Percentiles rank a stretch among this genome's conserved stretches.
phyloP scores from a whole-genome alignment of 2,329 filamentous ascomycete genomes.

The Talaromyces sp. region DNA sequence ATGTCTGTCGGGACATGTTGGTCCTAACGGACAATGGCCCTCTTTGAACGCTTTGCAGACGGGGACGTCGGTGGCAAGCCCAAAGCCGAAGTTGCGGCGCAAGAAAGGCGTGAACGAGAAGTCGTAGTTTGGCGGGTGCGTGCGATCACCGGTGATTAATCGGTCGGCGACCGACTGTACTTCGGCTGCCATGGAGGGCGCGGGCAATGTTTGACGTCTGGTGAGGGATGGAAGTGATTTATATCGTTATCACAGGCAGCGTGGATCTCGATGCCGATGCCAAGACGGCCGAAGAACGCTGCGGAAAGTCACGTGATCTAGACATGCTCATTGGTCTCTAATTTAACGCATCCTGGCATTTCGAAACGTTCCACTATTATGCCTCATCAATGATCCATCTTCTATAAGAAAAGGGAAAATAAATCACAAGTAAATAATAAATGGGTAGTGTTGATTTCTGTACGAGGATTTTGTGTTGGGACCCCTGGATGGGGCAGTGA shows the following conservation, averaged over 20 bases:
- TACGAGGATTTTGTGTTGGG: too few relatives aligned
- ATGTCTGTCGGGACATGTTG: slow-evolving; percentile 81
- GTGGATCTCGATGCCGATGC: background rate
- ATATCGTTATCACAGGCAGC: background rate
- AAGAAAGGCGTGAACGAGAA: slow-evolving; percentile 88
- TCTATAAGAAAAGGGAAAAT: background rate
- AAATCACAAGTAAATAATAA: too few relatives aligned
- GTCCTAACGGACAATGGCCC: slow-evolving; percentile 80
- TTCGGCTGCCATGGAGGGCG: slow-evolving; percentile 28
- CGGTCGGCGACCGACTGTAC: slow-evolving; percentile 26
- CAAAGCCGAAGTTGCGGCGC: slow-evolving; percentile 75
- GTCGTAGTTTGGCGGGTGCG: slow-evolving; percentile 45
- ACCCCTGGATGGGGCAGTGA: too few relatives aligned
- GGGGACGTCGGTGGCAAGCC: slow-evolving; percentile 70
- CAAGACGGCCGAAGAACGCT: background rate
- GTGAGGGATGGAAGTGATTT: background rate
- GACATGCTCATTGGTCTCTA: background rate
- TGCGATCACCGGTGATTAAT: slow-evolving; percentile 30
- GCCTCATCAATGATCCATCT: background rate
- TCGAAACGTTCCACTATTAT: too few relatives aligned
- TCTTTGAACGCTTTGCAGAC: slow-evolving; percentile 81
- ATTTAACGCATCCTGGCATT: too few relatives aligned
- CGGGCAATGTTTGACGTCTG: background rate
- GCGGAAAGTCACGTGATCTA: background rate
- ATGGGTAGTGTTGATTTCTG: too few relatives aligned